phyloP scores from a whole-genome alignment of 2,329 filamentous ascomycete species.

The Hymenoscyphus salicellus region DNA sequence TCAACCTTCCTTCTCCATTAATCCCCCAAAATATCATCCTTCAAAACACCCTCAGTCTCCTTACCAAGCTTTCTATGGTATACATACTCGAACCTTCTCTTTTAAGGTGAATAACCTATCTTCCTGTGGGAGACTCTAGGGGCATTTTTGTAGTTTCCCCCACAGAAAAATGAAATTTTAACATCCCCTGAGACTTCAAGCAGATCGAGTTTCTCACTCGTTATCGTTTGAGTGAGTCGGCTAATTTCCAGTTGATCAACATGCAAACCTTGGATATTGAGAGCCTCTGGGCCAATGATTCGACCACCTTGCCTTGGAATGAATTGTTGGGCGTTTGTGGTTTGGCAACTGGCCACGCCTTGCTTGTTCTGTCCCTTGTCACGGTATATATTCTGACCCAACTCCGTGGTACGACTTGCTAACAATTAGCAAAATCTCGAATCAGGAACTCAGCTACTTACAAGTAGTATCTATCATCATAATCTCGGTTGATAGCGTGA shows the following conservation, averaged over 20 bases:
- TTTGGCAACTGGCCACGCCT: slow-evolving; percentile 65
- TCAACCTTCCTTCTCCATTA: too few relatives aligned
- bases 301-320: slow-evolving; percentile 58
- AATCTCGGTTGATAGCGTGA: too few relatives aligned
- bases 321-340: slow-evolving; percentile 61
- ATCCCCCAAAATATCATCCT: too few relatives aligned
- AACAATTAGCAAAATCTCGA: slow-evolving; percentile 15
- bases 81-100: too few relatives aligned
- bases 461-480: slow-evolving; percentile 58
- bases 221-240: slow-evolving; percentile 51
- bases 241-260: slow-evolving; percentile 61
- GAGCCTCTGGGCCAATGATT: slow-evolving; percentile 59
- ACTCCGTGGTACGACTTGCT: slow-evolving; percentile 53
- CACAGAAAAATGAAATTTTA: too few relatives aligned
- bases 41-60: too few relatives aligned
- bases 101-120: too few relatives aligned
- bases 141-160: too few relatives aligned
- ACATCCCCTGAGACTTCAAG: too few relatives aligned
- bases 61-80: too few relatives aligned
- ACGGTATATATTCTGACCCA: slow-evolving; percentile 72
- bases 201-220: too few relatives aligned
- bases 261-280: slow-evolving; percentile 68
- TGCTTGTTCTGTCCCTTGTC: slow-evolving; percentile 45
- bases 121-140: too few relatives aligned
- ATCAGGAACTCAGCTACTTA: slow-evolving; percentile 32